Evolutionary conservation across 169 alveolate species (phyloP).

Genomic region (Eimeria necatrix): DNA sequence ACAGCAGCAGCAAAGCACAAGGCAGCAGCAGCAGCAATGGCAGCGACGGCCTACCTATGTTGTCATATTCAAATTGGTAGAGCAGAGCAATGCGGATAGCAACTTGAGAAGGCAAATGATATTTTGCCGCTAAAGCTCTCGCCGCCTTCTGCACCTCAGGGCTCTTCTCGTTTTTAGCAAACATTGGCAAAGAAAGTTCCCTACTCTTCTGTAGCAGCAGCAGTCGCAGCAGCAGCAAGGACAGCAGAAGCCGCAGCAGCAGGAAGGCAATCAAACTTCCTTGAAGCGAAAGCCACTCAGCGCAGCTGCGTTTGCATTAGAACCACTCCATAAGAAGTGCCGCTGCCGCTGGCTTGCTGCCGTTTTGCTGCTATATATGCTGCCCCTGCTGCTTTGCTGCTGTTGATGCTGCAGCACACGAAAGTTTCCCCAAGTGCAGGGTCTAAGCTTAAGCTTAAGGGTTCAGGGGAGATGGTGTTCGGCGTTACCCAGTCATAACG

Average conservation of each 20-base stretch:
- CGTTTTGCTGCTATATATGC: not conserved
- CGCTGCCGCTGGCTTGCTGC: not conserved
- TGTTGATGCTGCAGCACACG: not conserved
- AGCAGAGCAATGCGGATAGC: conserved; percentile 66
- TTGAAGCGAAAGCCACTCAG: too few relatives aligned
- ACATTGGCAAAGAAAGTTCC: not conserved
- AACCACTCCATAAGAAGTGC: too few relatives aligned
- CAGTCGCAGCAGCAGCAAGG: not conserved
- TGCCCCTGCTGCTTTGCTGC: conserved; percentile 31
- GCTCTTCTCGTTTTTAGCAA: conserved; percentile 64
- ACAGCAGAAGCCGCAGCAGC: not conserved
- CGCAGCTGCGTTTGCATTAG: too few relatives aligned
- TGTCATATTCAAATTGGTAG: conserved; percentile 49
- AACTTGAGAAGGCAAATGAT: conserved; percentile 30
- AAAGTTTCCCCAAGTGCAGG: too few relatives aligned
- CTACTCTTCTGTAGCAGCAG: not conserved
- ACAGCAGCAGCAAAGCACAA: not conserved
- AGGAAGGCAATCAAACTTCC: not conserved
- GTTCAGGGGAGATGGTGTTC: too few relatives aligned
- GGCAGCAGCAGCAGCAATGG: conserved; percentile 1
- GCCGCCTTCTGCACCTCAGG: conserved; percentile 73
- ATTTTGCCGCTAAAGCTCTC: not conserved
- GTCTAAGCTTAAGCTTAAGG: not conserved
- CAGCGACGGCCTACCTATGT: conserved; percentile 19
- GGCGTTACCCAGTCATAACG: conserved; percentile 21